Conservation (phyloP, 768 basidiomycete species). For the Tulasnella sp. region DNA sequence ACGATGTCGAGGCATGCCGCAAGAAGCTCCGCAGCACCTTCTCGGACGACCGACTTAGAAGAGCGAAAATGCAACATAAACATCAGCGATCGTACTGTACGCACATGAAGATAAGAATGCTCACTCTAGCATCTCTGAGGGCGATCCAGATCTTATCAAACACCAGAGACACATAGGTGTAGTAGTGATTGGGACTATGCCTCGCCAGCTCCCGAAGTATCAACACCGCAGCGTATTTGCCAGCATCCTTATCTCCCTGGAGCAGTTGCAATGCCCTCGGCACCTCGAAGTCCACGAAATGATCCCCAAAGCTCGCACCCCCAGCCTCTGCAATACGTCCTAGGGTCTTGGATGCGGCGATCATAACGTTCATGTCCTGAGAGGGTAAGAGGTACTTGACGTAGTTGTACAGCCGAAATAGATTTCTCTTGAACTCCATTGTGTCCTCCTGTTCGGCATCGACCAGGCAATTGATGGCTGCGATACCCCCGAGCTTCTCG, state of each 20-base stretch:
- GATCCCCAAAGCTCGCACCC: slow-evolving; percentile 72
- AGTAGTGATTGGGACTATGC: slow-evolving; percentile 78
- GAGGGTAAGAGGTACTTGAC: slow-evolving; percentile 87
- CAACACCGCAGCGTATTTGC: slow-evolving; percentile 86
- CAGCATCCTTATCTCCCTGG: slow-evolving; percentile 62
- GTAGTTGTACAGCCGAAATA: slow-evolving; percentile 85
- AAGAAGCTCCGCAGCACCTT: slow-evolving; percentile 88
- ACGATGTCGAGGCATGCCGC: slow-evolving; percentile 88
- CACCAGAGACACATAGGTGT: slow-evolving; percentile 74
- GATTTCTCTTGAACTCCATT: slow-evolving; percentile 40
- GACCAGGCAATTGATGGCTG: slow-evolving; percentile 77
- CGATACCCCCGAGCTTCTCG: slow-evolving; percentile 77
- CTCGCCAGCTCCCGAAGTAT: slow-evolving; percentile 88
- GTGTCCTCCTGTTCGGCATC: slow-evolving; percentile 69
- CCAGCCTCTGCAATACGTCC: slow-evolving; percentile 79
- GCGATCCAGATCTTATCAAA: slow-evolving; percentile 90
- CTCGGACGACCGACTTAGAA: slow-evolving; percentile 58
- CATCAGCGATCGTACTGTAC: too few species aligned
- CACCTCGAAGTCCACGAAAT: slow-evolving; percentile 84
- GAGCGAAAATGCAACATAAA: not conserved
- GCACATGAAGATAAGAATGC: slow-evolving; percentile 16
- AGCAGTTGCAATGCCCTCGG: slow-evolving; percentile 72
- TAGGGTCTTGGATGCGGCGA: slow-evolving; percentile 83
- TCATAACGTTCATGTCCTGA: slow-evolving; percentile 87
- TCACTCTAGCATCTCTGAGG: slow-evolving; percentile 71